Base-by-base conservation (phyloP, 2,329 filamentous ascomycete genomes). In the Fusarium nanum region DNA sequence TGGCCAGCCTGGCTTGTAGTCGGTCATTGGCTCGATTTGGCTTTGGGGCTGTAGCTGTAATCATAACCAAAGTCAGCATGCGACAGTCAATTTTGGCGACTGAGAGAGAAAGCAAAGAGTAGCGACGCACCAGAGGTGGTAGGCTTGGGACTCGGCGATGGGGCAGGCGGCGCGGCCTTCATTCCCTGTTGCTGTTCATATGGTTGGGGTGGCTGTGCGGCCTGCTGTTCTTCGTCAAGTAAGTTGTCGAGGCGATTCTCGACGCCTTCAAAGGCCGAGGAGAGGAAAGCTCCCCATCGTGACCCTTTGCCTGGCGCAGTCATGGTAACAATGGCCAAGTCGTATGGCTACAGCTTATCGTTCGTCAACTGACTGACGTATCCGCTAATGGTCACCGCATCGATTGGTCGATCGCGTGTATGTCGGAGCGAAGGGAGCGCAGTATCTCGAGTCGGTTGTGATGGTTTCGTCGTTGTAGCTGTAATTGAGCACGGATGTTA, bases 181-280 rank as follows among this genome's bases (percentile, higher is more conserved):
- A 72, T 71, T 61, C 69, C 61, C 58, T 72, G 69, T 23, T 72
- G 69, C 20, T 71, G 69, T 34, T 72, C 68, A 46, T 71, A 70
- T 23, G 55, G 48, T 22, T 50, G 49, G 16, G 47, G 48, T 42
- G 50, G 41, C 34, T 70, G 69, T 34, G 50, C 23, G 40, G 37
- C 48, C 41, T 67, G 60, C 64, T 74, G 73, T 45, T 91, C 89
- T 58, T 93, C 90, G 72, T 98, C 94, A 65, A 99, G 87, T 62
- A 99, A 97, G 52, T 89, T 94, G 79, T 99, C 96, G 64, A 99
- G 87, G 45, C 93, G 90, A 64, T 94, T 97, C 82, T 99, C 96
- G 61, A 99, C 92, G 65, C 94, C 94, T 57, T 94, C 94, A 65
- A 98, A 93, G 69, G 95, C 94, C 80, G 95, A 93, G 71, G 94